These are phyloP conservation scores for Leccinum subatratum DNA, from an alignment of 1,284 basidiomycete genomes.

Conservation along the genomic window DNA sequence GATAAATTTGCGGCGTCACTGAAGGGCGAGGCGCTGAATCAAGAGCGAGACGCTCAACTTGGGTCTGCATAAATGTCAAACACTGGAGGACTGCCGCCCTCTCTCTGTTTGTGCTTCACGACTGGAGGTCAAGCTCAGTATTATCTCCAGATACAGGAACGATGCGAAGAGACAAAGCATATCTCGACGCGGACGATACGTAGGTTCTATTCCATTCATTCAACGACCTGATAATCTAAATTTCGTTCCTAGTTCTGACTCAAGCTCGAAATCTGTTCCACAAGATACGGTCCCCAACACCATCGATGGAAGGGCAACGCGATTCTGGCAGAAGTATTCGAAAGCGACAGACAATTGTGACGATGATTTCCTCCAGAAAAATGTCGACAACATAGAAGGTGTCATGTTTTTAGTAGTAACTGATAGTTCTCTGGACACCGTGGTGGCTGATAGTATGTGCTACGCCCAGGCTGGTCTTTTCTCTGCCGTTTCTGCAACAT, in stretches of 20 bases:
- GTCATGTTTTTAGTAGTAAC: constrained; percentile 15
- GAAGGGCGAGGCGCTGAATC: background rate
- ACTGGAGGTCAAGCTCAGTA: background rate
- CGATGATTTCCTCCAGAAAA: constrained; percentile 12
- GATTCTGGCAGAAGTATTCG: constrained; percentile 14
- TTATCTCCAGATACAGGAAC: background rate
- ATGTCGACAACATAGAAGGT: constrained; percentile 14
- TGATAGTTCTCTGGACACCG: background rate
- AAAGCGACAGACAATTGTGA: constrained; percentile 10
- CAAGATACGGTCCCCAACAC: background rate
- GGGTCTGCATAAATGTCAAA: background rate
- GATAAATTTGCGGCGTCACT: background rate
- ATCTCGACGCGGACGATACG: background rate
- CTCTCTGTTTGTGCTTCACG: background rate
- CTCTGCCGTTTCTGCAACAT: constrained; percentile 18
- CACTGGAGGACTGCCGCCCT: background rate
- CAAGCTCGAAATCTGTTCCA: background rate
- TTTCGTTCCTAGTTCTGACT: background rate
- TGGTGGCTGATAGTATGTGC: background rate
- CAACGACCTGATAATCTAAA: background rate
- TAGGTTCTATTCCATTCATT: background rate
- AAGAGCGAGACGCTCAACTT: background rate
- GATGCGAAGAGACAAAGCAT: no score
- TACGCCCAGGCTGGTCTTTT: constrained; percentile 16
- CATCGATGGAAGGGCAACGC: background rate